phyloP scores from a whole-genome alignment of 768 basidiomycete genomes.

The Tulasnella sp. region DNA sequence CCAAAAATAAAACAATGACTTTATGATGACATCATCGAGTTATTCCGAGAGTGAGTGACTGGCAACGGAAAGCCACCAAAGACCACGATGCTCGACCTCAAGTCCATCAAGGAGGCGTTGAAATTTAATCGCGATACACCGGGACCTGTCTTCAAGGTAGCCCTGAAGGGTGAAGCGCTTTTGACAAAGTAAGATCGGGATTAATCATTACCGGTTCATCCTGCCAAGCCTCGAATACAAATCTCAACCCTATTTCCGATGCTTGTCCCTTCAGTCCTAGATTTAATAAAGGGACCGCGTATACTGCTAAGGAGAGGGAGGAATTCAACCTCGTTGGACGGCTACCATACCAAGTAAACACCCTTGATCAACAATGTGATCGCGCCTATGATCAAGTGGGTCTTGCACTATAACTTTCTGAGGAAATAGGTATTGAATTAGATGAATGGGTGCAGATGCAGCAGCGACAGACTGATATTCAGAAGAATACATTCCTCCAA shows the following conservation, averaged over 20 bases:
- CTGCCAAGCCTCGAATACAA: neutral
- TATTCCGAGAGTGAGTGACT: too few species aligned
- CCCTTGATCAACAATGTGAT: slow-evolving; percentile 61
- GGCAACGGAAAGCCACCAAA: too few species aligned
- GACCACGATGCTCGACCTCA: slow-evolving; percentile 2
- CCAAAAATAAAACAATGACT: too few species aligned
- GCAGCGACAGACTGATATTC: slow-evolving; percentile 29
- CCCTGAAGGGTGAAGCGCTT: slow-evolving; percentile 2
- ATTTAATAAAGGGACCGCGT: slow-evolving; percentile 47
- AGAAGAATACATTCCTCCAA: slow-evolving; percentile 66
- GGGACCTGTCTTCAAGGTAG: slow-evolving; percentile 1
- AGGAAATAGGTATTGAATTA: slow-evolving; percentile 10
- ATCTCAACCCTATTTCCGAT: neutral
- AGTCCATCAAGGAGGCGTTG: slow-evolving; percentile 10
- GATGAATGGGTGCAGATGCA: slow-evolving; percentile 27
- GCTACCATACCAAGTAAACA: slow-evolving; percentile 41
- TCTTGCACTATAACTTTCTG: neutral
- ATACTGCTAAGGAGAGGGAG: slow-evolving; percentile 51
- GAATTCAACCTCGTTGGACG: slow-evolving; percentile 41
- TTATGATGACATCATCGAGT: too few species aligned
- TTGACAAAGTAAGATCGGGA: too few species aligned
- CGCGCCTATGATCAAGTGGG: slow-evolving; percentile 57
- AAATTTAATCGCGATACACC: neutral
- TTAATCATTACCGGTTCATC: too few species aligned
- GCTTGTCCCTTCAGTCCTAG: neutral